Evolutionary conservation across 257 asterid genomes (phyloP).

Genomic region (Forsythia viridissima): DNA sequence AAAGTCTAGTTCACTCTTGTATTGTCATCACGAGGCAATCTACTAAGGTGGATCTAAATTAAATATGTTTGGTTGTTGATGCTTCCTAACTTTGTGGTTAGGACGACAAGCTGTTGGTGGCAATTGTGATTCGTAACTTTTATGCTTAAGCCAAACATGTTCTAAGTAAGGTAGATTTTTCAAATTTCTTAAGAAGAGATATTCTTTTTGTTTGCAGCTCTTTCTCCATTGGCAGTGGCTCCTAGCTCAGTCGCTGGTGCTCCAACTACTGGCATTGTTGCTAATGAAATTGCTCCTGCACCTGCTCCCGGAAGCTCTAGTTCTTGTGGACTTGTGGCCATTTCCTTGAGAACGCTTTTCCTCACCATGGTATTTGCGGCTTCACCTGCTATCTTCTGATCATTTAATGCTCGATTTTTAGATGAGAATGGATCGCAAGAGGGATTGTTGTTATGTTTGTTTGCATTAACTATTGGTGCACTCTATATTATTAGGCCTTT

Average conservation of each 20-base stretch:
- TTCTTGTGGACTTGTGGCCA: slow-evolving; percentile 28
- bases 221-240: slow-evolving; percentile 46
- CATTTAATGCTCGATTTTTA: background rate
- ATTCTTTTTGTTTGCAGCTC: slow-evolving; percentile 36
- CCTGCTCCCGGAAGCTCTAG: slow-evolving; percentile 45
- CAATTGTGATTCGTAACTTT: background rate
- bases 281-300: slow-evolving; percentile 40
- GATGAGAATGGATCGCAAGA: background rate
- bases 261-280: slow-evolving; percentile 35
- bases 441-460: background rate
- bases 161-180: background rate
- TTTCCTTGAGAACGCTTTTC: slow-evolving; percentile 26
- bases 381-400: slow-evolving; percentile 37
- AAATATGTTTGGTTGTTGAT: too few species aligned
- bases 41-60: too few species aligned
- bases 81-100: too few species aligned
- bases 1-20: too few species aligned
- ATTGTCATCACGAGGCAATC: too few species aligned
- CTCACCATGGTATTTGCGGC: slow-evolving; percentile 15
- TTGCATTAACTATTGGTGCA: background rate
- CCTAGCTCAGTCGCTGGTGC: slow-evolving; percentile 43
- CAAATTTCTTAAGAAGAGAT: background rate
- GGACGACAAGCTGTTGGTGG: too few species aligned
- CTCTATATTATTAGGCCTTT: background rate
- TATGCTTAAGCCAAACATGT: background rate